Base-by-base conservation (phyloP, 139 green algal genomes). In the Marvania coccoides region DNA sequence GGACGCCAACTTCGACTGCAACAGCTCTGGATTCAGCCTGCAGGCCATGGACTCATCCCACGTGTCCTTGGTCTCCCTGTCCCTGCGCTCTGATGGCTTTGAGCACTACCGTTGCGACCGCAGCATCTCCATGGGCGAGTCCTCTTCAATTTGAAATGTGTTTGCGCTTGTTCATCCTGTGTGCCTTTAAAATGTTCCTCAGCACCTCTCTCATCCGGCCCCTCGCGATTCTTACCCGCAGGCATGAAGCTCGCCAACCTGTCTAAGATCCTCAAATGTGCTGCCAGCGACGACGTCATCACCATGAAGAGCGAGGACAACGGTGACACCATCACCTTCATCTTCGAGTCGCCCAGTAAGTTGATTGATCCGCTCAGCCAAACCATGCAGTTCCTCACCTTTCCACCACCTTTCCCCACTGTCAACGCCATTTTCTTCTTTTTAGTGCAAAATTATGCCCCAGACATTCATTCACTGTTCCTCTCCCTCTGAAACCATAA, bases 41-140 rank as follows among this genome's bases (percentile, higher is more conserved):
- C 93, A 99, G 67, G 91, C 93, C 2, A 99, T 99, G 95, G 95
- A 99, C 82, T 90, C 83, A 15, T 94, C 81, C 23, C 95, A 99
- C 72, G 95, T 99, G 1, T 93, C 86, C 28, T 79, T 99, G 19
- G 88, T 98, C 15, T 71, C 86, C 4, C 68, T 99, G 8, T 42
- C 77, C 0, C 73, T 99, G 39, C 76, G 84, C 3, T 65, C 77
- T 23, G 93, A 98, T 53, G 93, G 91, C 7, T 99, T 99, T 64
- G 93, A 99, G 24, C 92, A 99, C 75, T 99, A 90, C 73, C 84
- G 95, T 33, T 99, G 95, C 62, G 95, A 99, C 63, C 74, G 88
- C 2, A 86, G 83, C 56, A 65, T 95, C 51, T 86, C 71, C 65
- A 93, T 96, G 85, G 90, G 83, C 81, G 36, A 70, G 74, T 10